These are phyloP conservation scores for Balakata baccata DNA, from an alignment of 345 rosid species.

Conservation along the genomic window DNA sequence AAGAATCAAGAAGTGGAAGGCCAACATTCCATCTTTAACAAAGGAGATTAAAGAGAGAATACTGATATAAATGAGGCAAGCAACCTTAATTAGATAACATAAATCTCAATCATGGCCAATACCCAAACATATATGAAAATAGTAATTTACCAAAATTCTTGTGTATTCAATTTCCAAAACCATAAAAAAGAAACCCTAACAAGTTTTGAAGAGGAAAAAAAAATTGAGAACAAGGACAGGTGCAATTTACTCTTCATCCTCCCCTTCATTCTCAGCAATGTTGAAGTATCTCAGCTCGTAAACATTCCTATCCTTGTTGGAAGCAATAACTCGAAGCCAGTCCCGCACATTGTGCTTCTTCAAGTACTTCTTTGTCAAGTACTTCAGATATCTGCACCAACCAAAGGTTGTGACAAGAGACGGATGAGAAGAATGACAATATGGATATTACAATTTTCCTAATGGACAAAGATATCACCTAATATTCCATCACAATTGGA, in stretches of 20 bases:
- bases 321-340: constrained; percentile 88
- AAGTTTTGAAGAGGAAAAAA: background rate
- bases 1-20: background rate
- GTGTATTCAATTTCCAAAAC: background rate
- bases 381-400: constrained; percentile 63
- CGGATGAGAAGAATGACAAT: too few species aligned
- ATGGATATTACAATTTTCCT: too few species aligned
- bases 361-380: constrained; percentile 83
- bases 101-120: background rate
- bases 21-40: background rate
- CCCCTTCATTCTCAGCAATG: constrained; percentile 83
- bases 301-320: constrained; percentile 77
- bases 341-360: constrained; percentile 94
- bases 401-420: background rate
- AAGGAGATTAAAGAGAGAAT: background rate
- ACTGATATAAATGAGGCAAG: background rate
- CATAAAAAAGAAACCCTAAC: background rate
- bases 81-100: background rate
- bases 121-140: background rate
- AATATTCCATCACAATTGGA: too few species aligned
- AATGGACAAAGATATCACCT: too few species aligned
- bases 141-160: background rate
- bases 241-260: constrained; percentile 53
- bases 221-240: background rate
- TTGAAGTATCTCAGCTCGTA: constrained; percentile 92